Base-by-base conservation (phyloP, 2,329 filamentous ascomycete genomes). In the Exophiala mesophila region DNA sequence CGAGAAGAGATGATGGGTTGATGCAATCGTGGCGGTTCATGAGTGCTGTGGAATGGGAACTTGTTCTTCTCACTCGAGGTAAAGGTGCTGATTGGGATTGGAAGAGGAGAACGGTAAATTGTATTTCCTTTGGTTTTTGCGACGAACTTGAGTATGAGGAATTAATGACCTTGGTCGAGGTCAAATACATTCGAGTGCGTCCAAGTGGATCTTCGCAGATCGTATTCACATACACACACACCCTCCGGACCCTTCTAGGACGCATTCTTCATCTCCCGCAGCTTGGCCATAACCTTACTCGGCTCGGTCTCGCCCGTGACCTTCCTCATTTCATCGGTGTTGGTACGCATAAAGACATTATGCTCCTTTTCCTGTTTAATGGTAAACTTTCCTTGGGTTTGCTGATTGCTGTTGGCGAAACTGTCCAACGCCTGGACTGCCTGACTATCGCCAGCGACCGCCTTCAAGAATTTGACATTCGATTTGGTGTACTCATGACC, bases 401-500 rank as follows among this genome's bases (percentile, higher is more conserved):
- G 78, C 66, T 82, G 72, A 65, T 96, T 90, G 47, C 76, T 73
- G 41, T 85, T 78, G 1, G 87, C 85, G 62, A 88, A 96, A 0
- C 75, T 72, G 53, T 85, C 72, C 21, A 98, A 73, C 56, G 82
- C 84, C 71, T 85, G 81, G 50, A 96, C 79, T 1, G 85, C 73
- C 36, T 85, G 81, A 32, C 50, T 50, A 18, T 43, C 33, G 8
- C 44, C 40, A 10, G 50, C 47, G 10, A 56, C 44, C 24, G 46
- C 46, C 18, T 47, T 44, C 46, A 57, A 82, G 60, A 98, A 98
- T 62, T 88, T 88, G 58, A 92, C 88, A 59, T 98, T 98, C 38
- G 83, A 77, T 66, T 92, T 95, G n/a, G 92, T 98, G 69, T 98
- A 98, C 65, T 97, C 92, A 59, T 98, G 92, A 3, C 92, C 92